phyloP scores from a whole-genome alignment of 2,329 filamentous ascomycete species.

The Penicillium sp. region DNA sequence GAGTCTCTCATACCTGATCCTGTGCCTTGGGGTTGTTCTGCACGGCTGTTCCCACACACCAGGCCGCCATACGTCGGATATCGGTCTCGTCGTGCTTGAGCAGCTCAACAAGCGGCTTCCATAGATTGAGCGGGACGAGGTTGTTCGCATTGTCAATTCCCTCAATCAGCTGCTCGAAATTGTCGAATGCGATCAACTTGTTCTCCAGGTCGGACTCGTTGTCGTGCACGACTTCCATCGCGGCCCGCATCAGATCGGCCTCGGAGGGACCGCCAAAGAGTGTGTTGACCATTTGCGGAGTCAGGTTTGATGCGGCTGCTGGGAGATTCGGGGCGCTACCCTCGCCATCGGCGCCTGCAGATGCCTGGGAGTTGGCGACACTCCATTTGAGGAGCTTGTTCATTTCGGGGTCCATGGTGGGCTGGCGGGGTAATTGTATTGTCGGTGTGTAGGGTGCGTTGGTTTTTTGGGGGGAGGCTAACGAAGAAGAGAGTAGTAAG shows the following conservation, averaged over 20 bases:
- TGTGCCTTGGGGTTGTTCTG: conserved; percentile 91
- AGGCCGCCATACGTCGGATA: conserved; percentile 82
- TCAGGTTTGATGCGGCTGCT: conserved; percentile 50
- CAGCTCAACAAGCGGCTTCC: conserved; percentile 75
- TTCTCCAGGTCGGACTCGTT: conserved; percentile 68
- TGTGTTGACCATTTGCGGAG: conserved; percentile 68
- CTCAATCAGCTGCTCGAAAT: conserved; percentile 91
- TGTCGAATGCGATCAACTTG: conserved; percentile 85
- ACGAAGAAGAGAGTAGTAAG: neutral
- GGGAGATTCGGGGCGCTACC: conserved; percentile 37
- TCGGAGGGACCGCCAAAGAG: conserved; percentile 84
- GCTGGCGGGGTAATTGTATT: conserved; percentile 9
- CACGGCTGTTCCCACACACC: conserved; percentile 90
- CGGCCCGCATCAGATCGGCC: conserved; percentile 83
- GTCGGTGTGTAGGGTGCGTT: neutral
- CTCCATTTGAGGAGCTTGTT: conserved; percentile 81
- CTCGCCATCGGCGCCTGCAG: conserved; percentile 17
- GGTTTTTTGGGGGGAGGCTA: neutral
- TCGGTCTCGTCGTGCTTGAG: conserved; percentile 69
- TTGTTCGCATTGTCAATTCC: conserved; percentile 97
- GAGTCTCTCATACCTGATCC: conserved; percentile 58
- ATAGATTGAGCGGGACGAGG: conserved; percentile 73
- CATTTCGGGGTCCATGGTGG: conserved; percentile 61
- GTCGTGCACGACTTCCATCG: conserved; percentile 73
- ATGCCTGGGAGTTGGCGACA: conserved; percentile 59